Evolutionary conservation across 257 asterid species (phyloP), one percentile per base, ranked within the genome.

Genomic region (Leonotis leonurus): DNA sequence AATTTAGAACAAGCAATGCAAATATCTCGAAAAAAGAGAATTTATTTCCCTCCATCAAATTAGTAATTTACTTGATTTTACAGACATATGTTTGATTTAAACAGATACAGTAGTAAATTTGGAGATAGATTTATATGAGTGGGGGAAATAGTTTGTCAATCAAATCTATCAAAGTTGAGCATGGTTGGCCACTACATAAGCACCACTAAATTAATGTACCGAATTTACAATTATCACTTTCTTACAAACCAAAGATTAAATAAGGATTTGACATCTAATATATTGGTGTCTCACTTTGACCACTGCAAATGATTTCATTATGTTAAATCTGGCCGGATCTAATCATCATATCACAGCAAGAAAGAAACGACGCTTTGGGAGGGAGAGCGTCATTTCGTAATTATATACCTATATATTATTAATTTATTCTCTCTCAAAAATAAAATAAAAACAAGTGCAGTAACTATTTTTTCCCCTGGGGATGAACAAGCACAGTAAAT

Each of bases 101-200:
- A 62, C 43, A 48, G 24, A 46, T 54, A 67, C 73, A 39, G 25
- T 43, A 33, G 20, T 56, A 58, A 14, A 18, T 29, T 45, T 30
- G 40, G 60, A 10, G 41, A 35, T n/a, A 33, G 60, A 53, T 48
- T 44, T 27, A 60, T 36, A 22, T 14, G 2, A 56, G 66, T 73
- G 75, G 72, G 41, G 65, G 35, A 62, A 68, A 40, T 51, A 64
- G 50, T 33, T 57, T 62, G 59, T 63, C 69, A 74, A 56, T 69
- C 71, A 69, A 49, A 74, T 74, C 56, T n/a, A 51, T 36, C 44
- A 41, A 41, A 30, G 16, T 45, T 50, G 44, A 53, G 43, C 64
- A 53, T 70, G 69, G 35, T 36, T 54, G 18, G 7, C 36, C 56
- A 69, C 70, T 53, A 7, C 17, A 36, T 5, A 52, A 56, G 30